phyloP scores from a whole-genome alignment of 2,329 filamentous ascomycete species.

The Pseudogymnoascus sp. region DNA sequence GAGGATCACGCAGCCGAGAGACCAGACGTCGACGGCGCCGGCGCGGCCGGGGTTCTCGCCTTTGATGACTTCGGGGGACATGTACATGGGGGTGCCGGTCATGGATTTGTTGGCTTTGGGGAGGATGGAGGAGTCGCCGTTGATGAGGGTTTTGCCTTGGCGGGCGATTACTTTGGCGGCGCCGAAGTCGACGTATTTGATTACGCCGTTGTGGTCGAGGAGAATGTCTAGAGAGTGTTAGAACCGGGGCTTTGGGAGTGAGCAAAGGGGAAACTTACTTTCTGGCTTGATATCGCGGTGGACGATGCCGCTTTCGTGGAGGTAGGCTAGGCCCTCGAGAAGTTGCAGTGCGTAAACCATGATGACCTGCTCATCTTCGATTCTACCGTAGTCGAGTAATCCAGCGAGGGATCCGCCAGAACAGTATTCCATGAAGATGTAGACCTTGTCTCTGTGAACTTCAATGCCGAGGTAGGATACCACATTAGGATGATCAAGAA shows the following conservation, averaged over 20 bases:
- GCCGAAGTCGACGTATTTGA: constrained; percentile 98
- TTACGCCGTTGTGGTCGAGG: constrained; percentile 93
- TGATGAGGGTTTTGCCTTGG: constrained; percentile 79
- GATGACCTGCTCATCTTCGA: constrained; percentile 95
- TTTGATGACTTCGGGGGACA: constrained; percentile 98
- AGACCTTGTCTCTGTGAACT: constrained; percentile 97
- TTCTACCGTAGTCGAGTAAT: constrained; percentile 87
- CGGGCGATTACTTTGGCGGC: constrained; percentile 95
- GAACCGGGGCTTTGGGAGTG: constrained; percentile 13
- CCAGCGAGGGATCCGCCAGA: constrained; percentile 87
- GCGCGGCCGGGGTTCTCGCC: constrained; percentile 74
- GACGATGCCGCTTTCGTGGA: constrained; percentile 86
- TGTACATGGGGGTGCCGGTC: constrained; percentile 99
- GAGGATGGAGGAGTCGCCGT: constrained; percentile 49
- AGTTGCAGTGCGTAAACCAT: constrained; percentile 95
- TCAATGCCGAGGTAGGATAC: constrained; percentile 98
- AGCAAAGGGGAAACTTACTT: constrained; percentile 52
- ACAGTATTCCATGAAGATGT: constrained; percentile 99
- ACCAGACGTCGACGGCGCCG: constrained; percentile 92
- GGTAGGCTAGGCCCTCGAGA: constrained; percentile 85
- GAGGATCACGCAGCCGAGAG: constrained; percentile 88
- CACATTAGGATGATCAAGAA: constrained; percentile 94
- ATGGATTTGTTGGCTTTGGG: constrained; percentile 76
- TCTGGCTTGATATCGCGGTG: constrained; percentile 98
- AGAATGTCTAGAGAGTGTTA: constrained; percentile 63